A percentile compares a stretch with the other conserved stretches of the same genome.
phyloP scores from a whole-genome alignment of 1,284 basidiomycete species.

The Farysia itapuensis region DNA sequence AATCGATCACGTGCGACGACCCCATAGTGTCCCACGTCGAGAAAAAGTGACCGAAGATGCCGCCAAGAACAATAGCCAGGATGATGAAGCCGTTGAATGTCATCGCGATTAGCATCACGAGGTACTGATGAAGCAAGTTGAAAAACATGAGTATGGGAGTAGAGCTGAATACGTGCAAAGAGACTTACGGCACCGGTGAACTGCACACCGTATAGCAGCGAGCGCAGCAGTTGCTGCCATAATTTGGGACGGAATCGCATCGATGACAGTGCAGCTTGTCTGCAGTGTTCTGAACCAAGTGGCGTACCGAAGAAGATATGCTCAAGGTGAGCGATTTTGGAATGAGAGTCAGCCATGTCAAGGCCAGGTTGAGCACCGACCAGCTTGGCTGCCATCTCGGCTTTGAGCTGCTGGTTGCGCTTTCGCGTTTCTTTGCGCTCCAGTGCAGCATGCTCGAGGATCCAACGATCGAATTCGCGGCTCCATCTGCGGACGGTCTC shows the following conservation, averaged over 20 bases:
- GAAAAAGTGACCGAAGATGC: slow-evolving; percentile 50
- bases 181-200: slow-evolving; percentile 47
- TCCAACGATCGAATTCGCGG: slow-evolving; percentile 47
- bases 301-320: slow-evolving; percentile 32
- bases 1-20: slow-evolving; percentile 16
- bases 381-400: slow-evolving; percentile 18
- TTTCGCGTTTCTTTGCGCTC: slow-evolving; percentile 14
- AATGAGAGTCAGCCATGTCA: slow-evolving; percentile 8
- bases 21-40: slow-evolving; percentile 50
- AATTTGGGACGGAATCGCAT: slow-evolving; percentile 29
- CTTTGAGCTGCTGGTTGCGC: slow-evolving; percentile 12
- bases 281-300: slow-evolving; percentile 3
- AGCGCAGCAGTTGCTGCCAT: slow-evolving; percentile 48
- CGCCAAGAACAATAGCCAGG: slow-evolving; percentile 48
- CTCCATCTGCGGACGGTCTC: slow-evolving; percentile 45
- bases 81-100: slow-evolving; percentile 56
- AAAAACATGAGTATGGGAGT: not conserved
- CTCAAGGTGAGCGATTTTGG: slow-evolving; percentile 21
- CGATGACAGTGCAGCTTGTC: slow-evolving; percentile 26
- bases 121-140: slow-evolving; percentile 16
- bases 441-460: slow-evolving; percentile 31
- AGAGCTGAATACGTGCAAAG: not conserved
- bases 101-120: slow-evolving; percentile 55
- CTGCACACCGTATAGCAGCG: slow-evolving; percentile 44
- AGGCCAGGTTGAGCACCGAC: slow-evolving; percentile 10